Evolutionary conservation across 2,329 filamentous ascomycete species (phyloP), one percentile per base, ranked within the genome.

Genomic region (Uncinocarpus reesii): DNA sequence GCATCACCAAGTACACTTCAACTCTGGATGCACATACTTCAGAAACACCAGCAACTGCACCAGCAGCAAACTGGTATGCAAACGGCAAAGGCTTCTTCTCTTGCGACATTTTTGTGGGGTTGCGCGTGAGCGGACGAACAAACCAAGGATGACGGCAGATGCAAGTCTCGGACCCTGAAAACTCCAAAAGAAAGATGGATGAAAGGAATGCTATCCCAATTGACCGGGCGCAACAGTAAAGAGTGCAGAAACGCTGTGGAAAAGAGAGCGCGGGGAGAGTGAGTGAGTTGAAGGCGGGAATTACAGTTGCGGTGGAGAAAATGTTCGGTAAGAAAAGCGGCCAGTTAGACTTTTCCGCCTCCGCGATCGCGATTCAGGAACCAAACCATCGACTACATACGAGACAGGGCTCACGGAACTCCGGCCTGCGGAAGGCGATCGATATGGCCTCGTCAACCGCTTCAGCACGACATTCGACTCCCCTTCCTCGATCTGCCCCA

Each of bases 11-110:
- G 5, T 3, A 40, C 6, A 24, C 11, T 15, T 35, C 45, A 11
- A 26, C 29, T 29, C 10, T n/a, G 18, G 7, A 34, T 16, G 20
- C 4, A 29, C 82, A 70, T 75, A 89, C 88, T 79, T 98, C 92
- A 60, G 90, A 96, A 57, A 98, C 89, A 76, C 92, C 92, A 64
- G 92, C 92, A 65, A 98, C 85, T 65, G 92, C 92, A 73, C 89
- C 89, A 64, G 90, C 89, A 67, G 82, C 84, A 75, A 96, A 95
- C 74, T 95, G 89, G 80, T 95, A 95, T 59, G 80, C 69, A 71
- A 95, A 95, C 51, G 87, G 87, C 58, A 95, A 80, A 51, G 89
- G 86, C 72, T 87, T 84, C 57, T 81, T 67, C 45, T 78, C 70
- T 56, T 73, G 64, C 55, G 80, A 74, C 81, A 84, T 84, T 60